Evolutionary conservation across 495 filamentous ascomycete genomes (phyloP), one percentile per base, ranked within the genome.

Genomic region (Lineolata rhizophorae): DNA sequence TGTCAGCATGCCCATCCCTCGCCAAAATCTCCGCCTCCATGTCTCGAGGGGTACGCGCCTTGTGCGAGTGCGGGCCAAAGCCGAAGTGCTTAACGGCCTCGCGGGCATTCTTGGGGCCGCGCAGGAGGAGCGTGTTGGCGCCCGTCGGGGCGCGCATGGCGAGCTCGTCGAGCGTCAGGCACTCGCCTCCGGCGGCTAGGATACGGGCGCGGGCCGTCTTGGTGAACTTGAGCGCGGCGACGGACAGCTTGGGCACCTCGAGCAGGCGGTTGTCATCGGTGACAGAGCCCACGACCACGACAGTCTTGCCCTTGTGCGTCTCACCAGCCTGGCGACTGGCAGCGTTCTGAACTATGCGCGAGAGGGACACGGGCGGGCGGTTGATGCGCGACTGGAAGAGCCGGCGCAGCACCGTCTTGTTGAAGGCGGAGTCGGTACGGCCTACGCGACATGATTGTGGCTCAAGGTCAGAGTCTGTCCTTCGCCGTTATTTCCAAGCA

Each of bases 1-100:
- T 28, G 46, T 62, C 30, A 62, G 55, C 25, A 32, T 13, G n/a
- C n/a, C n/a, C n/a, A n/a, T n/a, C n/a, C n/a, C n/a, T n/a, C n/a
- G n/a, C n/a, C 5, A 11, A 9, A 20, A 27, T 8, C 4, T 4
- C 12, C 31, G 35, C 35, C 34, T n/a, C 19, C 13, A 10, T 8
- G 24, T 31, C 34, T 14, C 14, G 2, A 29, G 27, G 15, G 20
- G 8, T 39, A 60, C 70, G 38, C 52, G 84, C 80, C 78, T 97
- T 95, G 68, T 90, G 65, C 56, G 71, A 80, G 67, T 97, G 87
- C 30, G 87, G 87, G 32, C 87, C 87, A 45, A 97, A 75, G 47
- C 87, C 87, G 55, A 97, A 95, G 65, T 95, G 90, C 75, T 93
- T 95, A 50, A 94, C 65, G 30, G 87, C 83, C 72, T 97, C 87